Evolutionary conservation across 1,284 basidiomycete genomes (phyloP).

Genomic region (Puccinia polysora): DNA sequence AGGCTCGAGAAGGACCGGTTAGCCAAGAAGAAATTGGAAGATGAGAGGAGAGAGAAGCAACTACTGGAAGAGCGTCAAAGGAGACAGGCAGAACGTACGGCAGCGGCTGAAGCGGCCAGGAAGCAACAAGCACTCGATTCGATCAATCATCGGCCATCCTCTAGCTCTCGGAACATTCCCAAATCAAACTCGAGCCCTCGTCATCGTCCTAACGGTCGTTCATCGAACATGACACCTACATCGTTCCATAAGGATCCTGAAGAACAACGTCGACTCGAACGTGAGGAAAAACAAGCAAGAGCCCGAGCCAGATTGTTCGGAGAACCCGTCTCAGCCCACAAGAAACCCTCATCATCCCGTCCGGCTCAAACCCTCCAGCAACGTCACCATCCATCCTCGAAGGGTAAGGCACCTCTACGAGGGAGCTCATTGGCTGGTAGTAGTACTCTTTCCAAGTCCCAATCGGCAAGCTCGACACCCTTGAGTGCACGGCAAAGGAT

Average conservation of each 20-base stretch:
- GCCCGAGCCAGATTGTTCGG: conserved; percentile 33
- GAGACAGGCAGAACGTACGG: conserved; percentile 16
- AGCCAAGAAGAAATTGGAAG: conserved; percentile 25
- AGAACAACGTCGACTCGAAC: conserved; percentile 25
- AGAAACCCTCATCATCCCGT: conserved; percentile 3
- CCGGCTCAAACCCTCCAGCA: neutral
- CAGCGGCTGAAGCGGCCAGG: neutral
- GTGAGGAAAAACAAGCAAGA: conserved; percentile 32
- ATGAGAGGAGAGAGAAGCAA: conserved; percentile 22
- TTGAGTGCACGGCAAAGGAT: conserved; percentile 20
- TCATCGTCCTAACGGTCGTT: neutral
- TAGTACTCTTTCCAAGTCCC: neutral
- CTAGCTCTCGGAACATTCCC: neutral
- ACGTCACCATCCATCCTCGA: neutral
- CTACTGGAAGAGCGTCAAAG: conserved; percentile 23
- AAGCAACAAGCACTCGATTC: conserved; percentile 15
- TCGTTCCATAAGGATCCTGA: conserved; percentile 24
- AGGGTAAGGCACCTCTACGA: neutral
- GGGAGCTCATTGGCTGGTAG: neutral
- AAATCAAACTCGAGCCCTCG: neutral
- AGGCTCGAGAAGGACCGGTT: conserved; percentile 38
- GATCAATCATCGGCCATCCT: neutral
- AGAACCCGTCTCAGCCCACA: conserved; percentile 22
- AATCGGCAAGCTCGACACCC: neutral
- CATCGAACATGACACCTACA: conserved; percentile 5